These are phyloP conservation scores for Primulina tabacum DNA, from an alignment of 257 asterid genomes.

Conservation along the genomic window DNA sequence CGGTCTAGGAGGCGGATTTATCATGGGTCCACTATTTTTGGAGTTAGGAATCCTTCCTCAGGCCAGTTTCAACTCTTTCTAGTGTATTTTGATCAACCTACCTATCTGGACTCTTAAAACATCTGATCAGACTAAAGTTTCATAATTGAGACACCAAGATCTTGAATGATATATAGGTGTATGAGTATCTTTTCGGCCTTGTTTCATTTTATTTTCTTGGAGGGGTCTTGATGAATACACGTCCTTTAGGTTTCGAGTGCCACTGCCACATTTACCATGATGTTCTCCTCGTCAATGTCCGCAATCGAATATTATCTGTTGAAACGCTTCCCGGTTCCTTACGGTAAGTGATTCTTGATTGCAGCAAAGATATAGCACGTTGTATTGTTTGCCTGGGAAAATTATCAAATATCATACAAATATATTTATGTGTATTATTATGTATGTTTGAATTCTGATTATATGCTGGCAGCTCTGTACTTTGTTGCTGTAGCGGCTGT, in stretches of 20 bases:
- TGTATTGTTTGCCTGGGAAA: not conserved
- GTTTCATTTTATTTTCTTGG: not conserved
- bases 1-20: conserved; percentile 95
- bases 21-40: conserved; percentile 62
- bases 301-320: conserved; percentile 88
- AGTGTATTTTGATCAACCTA: not conserved
- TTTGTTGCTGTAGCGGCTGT: conserved; percentile 60
- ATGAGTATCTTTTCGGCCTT: not conserved
- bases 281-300: conserved; percentile 99
- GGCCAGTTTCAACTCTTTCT: conserved; percentile 33
- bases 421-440: not conserved
- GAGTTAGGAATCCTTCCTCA: conserved; percentile 67
- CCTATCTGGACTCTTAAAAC: too few relatives aligned
- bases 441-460: too few relatives aligned
- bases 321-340: conserved; percentile 93
- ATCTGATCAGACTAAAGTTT: not conserved
- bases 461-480: conserved; percentile 59
- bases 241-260: conserved; percentile 83
- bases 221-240: not conserved
- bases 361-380: not conserved
- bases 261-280: conserved; percentile 94
- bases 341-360: conserved; percentile 46
- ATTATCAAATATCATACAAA: not conserved
- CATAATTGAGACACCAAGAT: not conserved
- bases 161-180: not conserved